These are phyloP conservation scores for Populus nigra DNA, from an alignment of 345 rosid genomes.

Conservation along the genomic window DNA sequence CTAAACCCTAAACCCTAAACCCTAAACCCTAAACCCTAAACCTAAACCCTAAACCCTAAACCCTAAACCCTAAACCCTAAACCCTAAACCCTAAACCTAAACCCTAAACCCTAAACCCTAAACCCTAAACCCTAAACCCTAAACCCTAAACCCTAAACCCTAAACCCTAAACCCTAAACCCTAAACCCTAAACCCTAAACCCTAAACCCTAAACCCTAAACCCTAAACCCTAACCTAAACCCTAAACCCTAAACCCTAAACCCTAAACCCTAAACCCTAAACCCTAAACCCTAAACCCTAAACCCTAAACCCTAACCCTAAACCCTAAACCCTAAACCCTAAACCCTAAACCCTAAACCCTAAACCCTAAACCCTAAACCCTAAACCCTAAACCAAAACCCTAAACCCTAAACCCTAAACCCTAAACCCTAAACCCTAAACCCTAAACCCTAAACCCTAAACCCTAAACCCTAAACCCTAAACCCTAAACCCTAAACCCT, in stretches of 20 bases:
- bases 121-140: no score
- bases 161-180: no score
- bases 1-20: no score
- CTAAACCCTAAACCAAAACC: conserved; percentile 15
- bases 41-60: no score
- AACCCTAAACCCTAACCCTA: conserved; percentile 4
- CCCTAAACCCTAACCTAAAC: conserved; percentile 20
- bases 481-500: conserved; percentile 14
- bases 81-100: no score
- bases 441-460: conserved; percentile 6
- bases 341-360: conserved; percentile 12
- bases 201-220: no score
- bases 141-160: no score
- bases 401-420: conserved; percentile 16
- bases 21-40: no score
- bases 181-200: conserved; percentile 8
- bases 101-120: no score
- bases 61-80: no score
- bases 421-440: background rate
- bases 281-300: background rate
- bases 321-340: no score
- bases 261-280: background rate
- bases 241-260: conserved; percentile 8
- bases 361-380: conserved; percentile 16
- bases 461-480: conserved; percentile 6